Evolutionary conservation across 306 rosid species (phyloP).

Genomic region (barrel medic (Medicago truncatula)): DNA sequence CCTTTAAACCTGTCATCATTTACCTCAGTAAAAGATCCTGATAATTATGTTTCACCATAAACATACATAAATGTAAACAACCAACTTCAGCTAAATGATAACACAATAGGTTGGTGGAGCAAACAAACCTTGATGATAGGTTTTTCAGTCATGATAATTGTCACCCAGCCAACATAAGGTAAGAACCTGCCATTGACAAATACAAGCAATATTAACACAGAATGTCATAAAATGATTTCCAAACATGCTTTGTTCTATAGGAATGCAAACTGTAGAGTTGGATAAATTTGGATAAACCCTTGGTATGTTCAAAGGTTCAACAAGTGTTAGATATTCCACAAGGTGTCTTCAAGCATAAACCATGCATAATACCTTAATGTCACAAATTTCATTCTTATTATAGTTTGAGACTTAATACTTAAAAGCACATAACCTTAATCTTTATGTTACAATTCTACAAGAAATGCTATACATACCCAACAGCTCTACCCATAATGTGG

Average conservation of each 20-base stretch:
- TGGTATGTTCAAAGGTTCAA: slow-evolving; percentile 1
- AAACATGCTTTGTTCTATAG: slow-evolving; percentile 3
- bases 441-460: slow-evolving; percentile 8
- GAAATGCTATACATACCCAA: slow-evolving; percentile 74
- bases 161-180: slow-evolving; percentile 97
- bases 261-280: neutral
- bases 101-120: slow-evolving; percentile 5
- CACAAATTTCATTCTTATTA: slow-evolving; percentile 5
- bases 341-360: neutral
- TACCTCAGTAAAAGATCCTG: slow-evolving; percentile 17
- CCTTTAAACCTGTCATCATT: slow-evolving; percentile 11
- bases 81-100: slow-evolving; percentile 26
- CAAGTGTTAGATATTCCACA: slow-evolving; percentile 16
- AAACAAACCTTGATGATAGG: slow-evolving; percentile 88
- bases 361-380: slow-evolving; percentile 1
- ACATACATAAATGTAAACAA: neutral
- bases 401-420: slow-evolving; percentile 3
- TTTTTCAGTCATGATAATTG: slow-evolving; percentile 93
- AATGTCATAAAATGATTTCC: slow-evolving; percentile 4
- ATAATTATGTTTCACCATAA: neutral
- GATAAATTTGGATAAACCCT: neutral
- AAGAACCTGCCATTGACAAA: slow-evolving; percentile 66
- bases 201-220: slow-evolving; percentile 14
- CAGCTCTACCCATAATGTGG: slow-evolving; percentile 97
- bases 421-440: slow-evolving; percentile 13